phyloP scores from a whole-genome alignment of 805 yeast species.

The Pachysolen tannophilus region DNA sequence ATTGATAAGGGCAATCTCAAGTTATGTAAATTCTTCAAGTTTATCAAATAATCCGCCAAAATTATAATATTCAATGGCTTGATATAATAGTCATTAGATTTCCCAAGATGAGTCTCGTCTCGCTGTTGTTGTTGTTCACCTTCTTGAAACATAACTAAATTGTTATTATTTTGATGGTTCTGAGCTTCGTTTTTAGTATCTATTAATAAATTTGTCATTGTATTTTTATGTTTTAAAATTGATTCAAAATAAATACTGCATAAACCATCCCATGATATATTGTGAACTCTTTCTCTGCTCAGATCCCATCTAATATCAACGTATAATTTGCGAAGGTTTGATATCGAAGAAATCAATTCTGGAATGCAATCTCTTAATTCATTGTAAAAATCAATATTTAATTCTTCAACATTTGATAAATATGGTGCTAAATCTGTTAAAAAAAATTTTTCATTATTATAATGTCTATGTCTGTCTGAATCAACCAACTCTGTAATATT shows the following conservation, averaged over 20 bases:
- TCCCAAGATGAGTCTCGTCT: too few species aligned
- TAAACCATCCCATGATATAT: constrained; percentile 5
- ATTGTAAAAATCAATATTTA: constrained; percentile 16
- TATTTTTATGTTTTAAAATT: constrained; percentile 9
- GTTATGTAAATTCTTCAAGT: constrained; percentile 10
- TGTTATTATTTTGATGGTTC: too few species aligned
- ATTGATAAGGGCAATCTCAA: constrained; percentile 14
- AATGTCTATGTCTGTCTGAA: neutral
- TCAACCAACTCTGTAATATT: constrained; percentile 12
- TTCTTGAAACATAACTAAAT: constrained; percentile 1
- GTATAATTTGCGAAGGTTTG: constrained; percentile 12
- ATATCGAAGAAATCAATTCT: constrained; percentile 9
- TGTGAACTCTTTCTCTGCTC: constrained; percentile 7
- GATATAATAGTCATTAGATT: constrained; percentile 1
- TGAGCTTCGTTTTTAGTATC: constrained; percentile 16
- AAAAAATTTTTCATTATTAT: too few species aligned
- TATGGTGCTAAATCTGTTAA: constrained; percentile 10
- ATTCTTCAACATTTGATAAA: constrained; percentile 9
- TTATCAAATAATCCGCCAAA: constrained; percentile 9
- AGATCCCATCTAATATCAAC: constrained; percentile 15
- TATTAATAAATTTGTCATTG: constrained; percentile 13
- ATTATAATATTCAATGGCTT: constrained; percentile 6
- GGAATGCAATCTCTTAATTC: constrained; percentile 13
- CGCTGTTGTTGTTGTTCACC: constrained; percentile 5
- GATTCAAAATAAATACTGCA: constrained; percentile 9